Evolutionary conservation across 1,139 yeast species (phyloP).

Genomic region (Spathaspora jeffriesii): DNA sequence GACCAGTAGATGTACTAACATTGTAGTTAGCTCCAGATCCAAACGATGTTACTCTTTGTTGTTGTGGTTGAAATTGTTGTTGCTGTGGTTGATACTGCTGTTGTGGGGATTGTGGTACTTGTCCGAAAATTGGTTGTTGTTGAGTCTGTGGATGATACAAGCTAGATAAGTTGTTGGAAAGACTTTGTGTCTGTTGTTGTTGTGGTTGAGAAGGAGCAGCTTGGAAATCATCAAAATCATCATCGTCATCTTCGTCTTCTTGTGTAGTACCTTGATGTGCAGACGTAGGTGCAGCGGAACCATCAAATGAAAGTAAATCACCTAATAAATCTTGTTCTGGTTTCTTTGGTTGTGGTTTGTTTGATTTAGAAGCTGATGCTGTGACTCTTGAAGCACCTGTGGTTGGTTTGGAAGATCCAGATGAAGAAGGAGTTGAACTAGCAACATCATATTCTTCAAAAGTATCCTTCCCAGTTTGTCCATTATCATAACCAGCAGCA

Average conservation of each 20-base stretch:
- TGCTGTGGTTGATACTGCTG: background rate
- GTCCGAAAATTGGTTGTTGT: constrained; percentile 19
- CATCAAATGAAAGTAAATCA: constrained; percentile 59
- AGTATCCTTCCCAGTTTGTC: constrained; percentile 42
- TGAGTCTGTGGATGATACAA: constrained; percentile 28
- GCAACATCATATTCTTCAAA: constrained; percentile 76
- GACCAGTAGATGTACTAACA: constrained; percentile 22
- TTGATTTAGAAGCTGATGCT: constrained; percentile 28
- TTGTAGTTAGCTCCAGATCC: constrained; percentile 11
- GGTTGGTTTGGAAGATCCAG: constrained; percentile 36
- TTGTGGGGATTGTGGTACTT: constrained; percentile 16
- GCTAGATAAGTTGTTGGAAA: constrained; percentile 40
- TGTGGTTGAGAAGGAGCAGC: constrained; percentile 58
- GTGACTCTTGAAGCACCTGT: constrained; percentile 43
- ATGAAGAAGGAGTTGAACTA: constrained; percentile 21
- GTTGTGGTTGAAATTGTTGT: constrained; percentile 12
- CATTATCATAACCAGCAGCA: constrained; percentile 44
- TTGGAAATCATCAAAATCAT: constrained; percentile 95
- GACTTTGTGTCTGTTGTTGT: constrained; percentile 18
- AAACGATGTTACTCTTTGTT: constrained; percentile 13
- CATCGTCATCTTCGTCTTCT: constrained; percentile 62
- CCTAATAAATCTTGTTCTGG: constrained; percentile 47
- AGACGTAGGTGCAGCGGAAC: constrained; percentile 20
- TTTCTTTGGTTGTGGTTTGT: constrained; percentile 17
- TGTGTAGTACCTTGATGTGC: constrained; percentile 8